Base-by-base conservation (phyloP, 495 filamentous ascomycete genomes). In the Xylaria scruposa region DNA sequence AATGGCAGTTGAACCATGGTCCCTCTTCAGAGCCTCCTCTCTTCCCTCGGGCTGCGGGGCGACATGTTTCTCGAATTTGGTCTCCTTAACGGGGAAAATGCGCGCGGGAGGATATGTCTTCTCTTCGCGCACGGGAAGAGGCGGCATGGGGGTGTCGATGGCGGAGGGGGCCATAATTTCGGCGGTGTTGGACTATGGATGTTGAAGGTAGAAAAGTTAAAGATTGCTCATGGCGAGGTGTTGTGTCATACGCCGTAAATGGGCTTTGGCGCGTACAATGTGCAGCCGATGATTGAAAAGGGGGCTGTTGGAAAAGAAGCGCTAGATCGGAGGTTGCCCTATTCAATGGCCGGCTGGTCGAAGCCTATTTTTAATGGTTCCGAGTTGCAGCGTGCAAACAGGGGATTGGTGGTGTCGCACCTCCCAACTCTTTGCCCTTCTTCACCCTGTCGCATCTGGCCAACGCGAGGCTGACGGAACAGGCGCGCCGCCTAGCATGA, bases 51-150 rank as follows among this genome's bases (percentile, higher is more conserved):
- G 77, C 73, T 93, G 91, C 5, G 90, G 86, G 59, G 90, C 82
- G 29, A 90, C 83, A 72, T 89, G 91, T 71, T 91, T 90, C 75
- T 91, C 91, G 81, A 96, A 97, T 40, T 90, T 91, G 49, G 90
- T 91, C 75, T 98, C 94, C 76, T 87, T 88, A 68, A 90, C 88
- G 42, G 82, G 79, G 72, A 84, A 87, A 7, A 86, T 76, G 8
- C 77, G 82, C 0, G 84, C 79, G 13, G 83, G 79, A 0, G 85
- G 84, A 21, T 85, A 82, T 6, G 72, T 81, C 75, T 79, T 84
- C 74, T 81, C 75, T 62, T 78, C 71, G 29, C 75, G 75, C 72
- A 76, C 76, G 13, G 73, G 73, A 66, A 78, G 56, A 31, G 80
- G 77, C 3, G 81, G 77, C 65, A 68, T 68, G 19, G 54, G 44